These are phyloP conservation scores for Tricholoma terreum DNA, from an alignment of 768 basidiomycete species.

Conservation along the genomic window DNA sequence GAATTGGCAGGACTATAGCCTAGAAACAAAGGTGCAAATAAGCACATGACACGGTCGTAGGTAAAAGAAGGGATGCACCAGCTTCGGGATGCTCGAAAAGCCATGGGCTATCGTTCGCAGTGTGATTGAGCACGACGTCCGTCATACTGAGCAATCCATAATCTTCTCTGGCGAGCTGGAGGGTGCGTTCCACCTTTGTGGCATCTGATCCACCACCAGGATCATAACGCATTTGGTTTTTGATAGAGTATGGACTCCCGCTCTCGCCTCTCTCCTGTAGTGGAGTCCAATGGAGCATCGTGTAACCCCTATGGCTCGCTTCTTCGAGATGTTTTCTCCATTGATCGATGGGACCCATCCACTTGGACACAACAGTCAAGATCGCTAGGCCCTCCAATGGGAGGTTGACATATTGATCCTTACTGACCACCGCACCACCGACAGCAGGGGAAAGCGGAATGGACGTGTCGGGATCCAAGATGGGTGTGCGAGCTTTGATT, in stretches of 20 bases:
- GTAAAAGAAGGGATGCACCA: constrained; percentile 44
- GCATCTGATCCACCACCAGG: constrained; percentile 62
- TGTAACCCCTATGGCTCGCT: constrained; percentile 88
- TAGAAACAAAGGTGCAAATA: constrained; percentile 22
- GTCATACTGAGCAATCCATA: constrained; percentile 88
- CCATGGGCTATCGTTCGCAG: constrained; percentile 93
- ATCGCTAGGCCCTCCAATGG: constrained; percentile 88
- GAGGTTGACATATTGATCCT: constrained; percentile 56
- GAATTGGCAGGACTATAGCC: constrained; percentile 90
- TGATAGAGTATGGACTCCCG: constrained; percentile 91
- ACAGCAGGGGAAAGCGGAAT: constrained; percentile 49
- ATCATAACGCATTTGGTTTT: constrained; percentile 83
- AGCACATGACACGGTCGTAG: background rate
- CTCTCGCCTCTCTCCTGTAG: constrained; percentile 88
- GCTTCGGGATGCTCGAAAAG: constrained; percentile 93
- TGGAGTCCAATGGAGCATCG: constrained; percentile 97
- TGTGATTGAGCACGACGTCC: constrained; percentile 97
- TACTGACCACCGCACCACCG: constrained; percentile 48
- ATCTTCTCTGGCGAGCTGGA: constrained; percentile 73
- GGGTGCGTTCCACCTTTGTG: constrained; percentile 55
- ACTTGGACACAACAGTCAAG: constrained; percentile 91
- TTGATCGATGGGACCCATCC: constrained; percentile 84
- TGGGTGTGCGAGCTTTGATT: constrained; percentile 66
- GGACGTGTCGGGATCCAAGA: constrained; percentile 55
- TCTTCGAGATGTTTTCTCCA: constrained; percentile 84